Conservation (phyloP, 371 early-diverging fungal genomes). For the Circinella umbellata region DNA sequence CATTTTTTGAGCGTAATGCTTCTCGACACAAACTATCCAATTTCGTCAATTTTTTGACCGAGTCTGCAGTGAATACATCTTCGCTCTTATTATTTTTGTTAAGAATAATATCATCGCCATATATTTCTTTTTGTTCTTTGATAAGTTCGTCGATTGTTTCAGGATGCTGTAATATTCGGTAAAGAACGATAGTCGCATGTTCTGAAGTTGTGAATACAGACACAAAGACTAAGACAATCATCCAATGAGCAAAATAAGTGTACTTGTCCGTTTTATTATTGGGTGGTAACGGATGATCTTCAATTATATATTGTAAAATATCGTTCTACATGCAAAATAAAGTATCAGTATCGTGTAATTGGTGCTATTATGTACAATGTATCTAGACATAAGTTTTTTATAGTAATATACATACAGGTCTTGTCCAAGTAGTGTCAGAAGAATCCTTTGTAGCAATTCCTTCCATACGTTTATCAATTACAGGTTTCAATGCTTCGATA, state of each 20-base stretch:
- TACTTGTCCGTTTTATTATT: not conserved
- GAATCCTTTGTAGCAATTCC: not conserved
- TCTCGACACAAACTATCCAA: conserved; percentile 61
- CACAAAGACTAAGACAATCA: conserved; percentile 37
- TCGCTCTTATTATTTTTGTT: not conserved
- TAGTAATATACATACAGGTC: conserved; percentile 5
- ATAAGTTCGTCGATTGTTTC: conserved; percentile 43
- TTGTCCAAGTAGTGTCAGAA: not conserved
- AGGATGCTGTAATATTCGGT: conserved; percentile 45
- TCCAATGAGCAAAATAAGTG: conserved; percentile 17
- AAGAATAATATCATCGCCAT: conserved; percentile 14
- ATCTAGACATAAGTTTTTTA: too few species aligned
- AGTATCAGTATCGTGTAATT: too few species aligned
- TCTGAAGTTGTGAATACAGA: conserved; percentile 46
- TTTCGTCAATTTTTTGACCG: conserved; percentile 41
- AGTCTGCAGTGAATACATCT: conserved; percentile 26
- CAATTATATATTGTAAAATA: conserved; percentile 28
- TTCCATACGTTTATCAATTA: conserved; percentile 11
- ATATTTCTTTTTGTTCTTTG: conserved; percentile 45
- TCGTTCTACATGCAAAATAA: conserved; percentile 12
- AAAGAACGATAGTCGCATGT: conserved; percentile 36
- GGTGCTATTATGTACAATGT: too few species aligned
- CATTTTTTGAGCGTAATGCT: conserved; percentile 32
- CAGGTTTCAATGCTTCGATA: conserved; percentile 13
- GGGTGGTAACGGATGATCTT: conserved; percentile 2